These are phyloP conservation scores for Teunomyces funiuensis DNA, from an alignment of 805 yeast genomes.

Conservation along the genomic window DNA sequence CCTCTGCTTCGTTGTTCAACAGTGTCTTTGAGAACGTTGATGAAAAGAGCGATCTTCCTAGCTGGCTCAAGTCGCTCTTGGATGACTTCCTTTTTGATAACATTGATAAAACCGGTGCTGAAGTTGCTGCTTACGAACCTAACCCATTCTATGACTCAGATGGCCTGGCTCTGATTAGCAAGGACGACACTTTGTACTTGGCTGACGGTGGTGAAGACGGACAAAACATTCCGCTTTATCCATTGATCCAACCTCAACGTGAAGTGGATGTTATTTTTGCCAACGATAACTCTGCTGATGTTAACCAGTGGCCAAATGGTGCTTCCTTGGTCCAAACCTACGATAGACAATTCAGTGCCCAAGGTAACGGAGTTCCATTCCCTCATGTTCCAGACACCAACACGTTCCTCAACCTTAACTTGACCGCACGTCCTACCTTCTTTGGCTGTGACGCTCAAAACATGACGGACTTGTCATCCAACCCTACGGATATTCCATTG, in stretches of 20 bases:
- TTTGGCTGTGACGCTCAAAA: slow-evolving; percentile 77
- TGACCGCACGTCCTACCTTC: slow-evolving; percentile 70
- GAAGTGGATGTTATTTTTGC: slow-evolving; percentile 38
- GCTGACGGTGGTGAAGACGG: slow-evolving; percentile 45
- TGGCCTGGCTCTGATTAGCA: slow-evolving; percentile 15
- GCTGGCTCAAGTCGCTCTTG: slow-evolving; percentile 1
- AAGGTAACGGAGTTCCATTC: slow-evolving; percentile 61
- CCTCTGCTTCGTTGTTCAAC: slow-evolving; percentile 80
- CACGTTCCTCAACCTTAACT: slow-evolving; percentile 57
- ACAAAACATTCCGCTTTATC: slow-evolving; percentile 39
- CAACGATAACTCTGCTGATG: slow-evolving; percentile 38
- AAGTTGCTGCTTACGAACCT: slow-evolving; percentile 69
- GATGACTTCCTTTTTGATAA: slow-evolving; percentile 1
- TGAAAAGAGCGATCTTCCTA: background rate
- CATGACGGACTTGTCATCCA: slow-evolving; percentile 44
- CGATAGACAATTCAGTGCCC: slow-evolving; percentile 31
- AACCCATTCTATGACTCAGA: slow-evolving; percentile 54
- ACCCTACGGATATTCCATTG: slow-evolving; percentile 55
- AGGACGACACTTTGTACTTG: slow-evolving; percentile 27
- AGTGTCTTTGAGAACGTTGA: slow-evolving; percentile 60
- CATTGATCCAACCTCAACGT: slow-evolving; percentile 36
- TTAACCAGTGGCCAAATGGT: slow-evolving; percentile 40
- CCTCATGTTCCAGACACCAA: slow-evolving; percentile 75
- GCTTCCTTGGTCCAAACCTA: slow-evolving; percentile 32
- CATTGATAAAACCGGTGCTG: slow-evolving; percentile 30